A percentile compares a stretch with the other conserved stretches of the same genome.
phyloP scores from a whole-genome alignment of 2,329 filamentous ascomycete genomes.

The Verticillium longisporum region DNA sequence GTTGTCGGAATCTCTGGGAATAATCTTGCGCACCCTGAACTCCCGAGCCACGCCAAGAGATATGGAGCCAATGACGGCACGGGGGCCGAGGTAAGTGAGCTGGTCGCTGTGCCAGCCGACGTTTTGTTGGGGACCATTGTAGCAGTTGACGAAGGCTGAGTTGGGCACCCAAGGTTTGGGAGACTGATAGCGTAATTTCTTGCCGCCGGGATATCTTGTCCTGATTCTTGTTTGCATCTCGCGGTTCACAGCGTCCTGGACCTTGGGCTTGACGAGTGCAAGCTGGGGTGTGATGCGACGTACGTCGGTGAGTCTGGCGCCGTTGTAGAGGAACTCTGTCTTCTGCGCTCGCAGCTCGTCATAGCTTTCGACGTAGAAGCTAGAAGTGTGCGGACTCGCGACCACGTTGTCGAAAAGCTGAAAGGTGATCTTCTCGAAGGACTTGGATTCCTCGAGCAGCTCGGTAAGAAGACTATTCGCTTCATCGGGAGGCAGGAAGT shows the following conservation, averaged over 20 bases:
- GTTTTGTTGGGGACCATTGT: constrained; percentile 70
- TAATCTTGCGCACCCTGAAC: constrained; percentile 75
- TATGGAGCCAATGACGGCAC: constrained; percentile 80
- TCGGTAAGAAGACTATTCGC: constrained; percentile 72
- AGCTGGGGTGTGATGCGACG: constrained; percentile 71
- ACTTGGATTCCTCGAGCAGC: constrained; percentile 64
- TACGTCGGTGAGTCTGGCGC: constrained; percentile 66
- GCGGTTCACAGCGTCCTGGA: constrained; percentile 69
- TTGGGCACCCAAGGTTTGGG: constrained; percentile 73
- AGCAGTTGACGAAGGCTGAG: constrained; percentile 92
- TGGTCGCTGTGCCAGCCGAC: constrained; percentile 94
- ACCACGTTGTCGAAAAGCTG: constrained; percentile 87
- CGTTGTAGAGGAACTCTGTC: constrained; percentile 81
- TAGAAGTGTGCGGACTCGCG: constrained; percentile 73
- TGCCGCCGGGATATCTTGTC: constrained; percentile 57
- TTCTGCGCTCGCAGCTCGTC: constrained; percentile 65
- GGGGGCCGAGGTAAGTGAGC: constrained; percentile 85
- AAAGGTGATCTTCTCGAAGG: constrained; percentile 67
- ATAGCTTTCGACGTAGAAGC: constrained; percentile 73
- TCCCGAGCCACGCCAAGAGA: constrained; percentile 89
- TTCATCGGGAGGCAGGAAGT: constrained; percentile 68
- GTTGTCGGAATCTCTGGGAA: constrained; percentile 49
- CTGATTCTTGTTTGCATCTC: constrained; percentile 69
- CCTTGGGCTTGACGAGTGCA: constrained; percentile 58
- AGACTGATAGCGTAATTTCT: constrained; percentile 74